Evolutionary conservation across 1,284 basidiomycete species (phyloP), one percentile per base, ranked within the genome.

Genomic region (Ustilago loliicola): DNA sequence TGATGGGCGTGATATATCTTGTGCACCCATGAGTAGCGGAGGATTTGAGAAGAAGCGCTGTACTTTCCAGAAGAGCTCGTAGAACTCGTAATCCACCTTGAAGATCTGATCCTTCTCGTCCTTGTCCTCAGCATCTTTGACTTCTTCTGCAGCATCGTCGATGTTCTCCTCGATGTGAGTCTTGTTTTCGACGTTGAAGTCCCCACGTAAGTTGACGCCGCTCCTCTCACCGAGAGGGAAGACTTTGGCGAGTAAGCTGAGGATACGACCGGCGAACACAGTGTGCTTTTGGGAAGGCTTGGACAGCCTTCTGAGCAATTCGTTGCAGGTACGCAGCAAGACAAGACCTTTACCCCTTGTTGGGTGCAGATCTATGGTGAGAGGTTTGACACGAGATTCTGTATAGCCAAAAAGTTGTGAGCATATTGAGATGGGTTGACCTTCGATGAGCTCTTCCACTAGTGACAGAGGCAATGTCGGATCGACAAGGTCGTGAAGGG

Each of bases 181-280:
- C 13, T 80, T 78, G 88, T 65, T 94, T 89, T 13, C 94, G 90
- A 87, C 92, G 92, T 87, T 87, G 72, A 87, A 88, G 32, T 94
- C 93, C 65, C 95, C 95, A 47, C 93, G 88, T 72, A 96, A 86
- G 86, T 96, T 96, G 52, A 96, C 94, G 40, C 94, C 94, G 85
- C 93, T 95, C 54, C 94, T 89, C 86, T 96, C 94, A 2, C 93
- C 92, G 10, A 96, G 87, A 4, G 94, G 93, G 82, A 95, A 96
- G 1, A 94, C 93, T 1, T 90, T 90, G 71, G 92, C 93, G 54
- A 96, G 88, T 85, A 95, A 93, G 1, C 92, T 93, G 81, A 95
- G 88, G 81, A 96, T 94, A 1, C 94, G 90, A 2, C 95, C 95
- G 75, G 93, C 94, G 84, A 96, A 94, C 79, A 93, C 91, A 3